These are phyloP conservation scores for Obelidium mucronatum DNA, from an alignment of 192 early-diverging fungal genomes.

Conservation along the genomic window DNA sequence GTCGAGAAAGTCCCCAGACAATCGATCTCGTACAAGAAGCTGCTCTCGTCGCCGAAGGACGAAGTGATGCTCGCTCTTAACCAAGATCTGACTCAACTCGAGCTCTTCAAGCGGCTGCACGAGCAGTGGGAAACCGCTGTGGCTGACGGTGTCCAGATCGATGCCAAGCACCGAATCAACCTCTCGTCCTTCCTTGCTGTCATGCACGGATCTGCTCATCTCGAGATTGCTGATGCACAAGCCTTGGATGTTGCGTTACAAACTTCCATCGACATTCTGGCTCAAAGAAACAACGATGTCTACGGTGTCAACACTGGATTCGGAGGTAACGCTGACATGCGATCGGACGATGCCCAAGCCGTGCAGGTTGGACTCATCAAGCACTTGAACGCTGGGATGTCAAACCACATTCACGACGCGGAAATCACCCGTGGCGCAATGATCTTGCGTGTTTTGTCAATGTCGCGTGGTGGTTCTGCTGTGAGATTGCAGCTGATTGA, in stretches of 20 bases:
- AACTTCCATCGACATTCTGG: background rate
- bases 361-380: conserved; percentile 22
- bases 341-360: background rate
- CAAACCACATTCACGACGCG: conserved; percentile 4
- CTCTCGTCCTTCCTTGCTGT: background rate
- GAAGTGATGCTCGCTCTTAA: background rate
- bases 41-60: too few species aligned
- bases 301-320: conserved; percentile 18
- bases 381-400: background rate
- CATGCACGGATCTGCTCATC: background rate
- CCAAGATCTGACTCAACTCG: background rate
- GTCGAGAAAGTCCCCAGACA: too few species aligned
- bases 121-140: background rate
- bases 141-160: background rate
- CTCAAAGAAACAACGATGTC: background rate
- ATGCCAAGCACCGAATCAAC: background rate
- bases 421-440: conserved; percentile 4
- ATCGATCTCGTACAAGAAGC: too few species aligned
- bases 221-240: background rate
- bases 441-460: conserved; percentile 9
- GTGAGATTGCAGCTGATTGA: background rate
- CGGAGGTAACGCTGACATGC: conserved; percentile 14
- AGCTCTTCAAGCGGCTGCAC: background rate
- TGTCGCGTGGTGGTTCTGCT: conserved; percentile 7
- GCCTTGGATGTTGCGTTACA: background rate